A percentile compares a stretch with the other conserved stretches of the same genome.
Evolutionary conservation across 495 filamentous ascomycete genomes (phyloP).

Genomic region (Penicillium paradoxum): DNA sequence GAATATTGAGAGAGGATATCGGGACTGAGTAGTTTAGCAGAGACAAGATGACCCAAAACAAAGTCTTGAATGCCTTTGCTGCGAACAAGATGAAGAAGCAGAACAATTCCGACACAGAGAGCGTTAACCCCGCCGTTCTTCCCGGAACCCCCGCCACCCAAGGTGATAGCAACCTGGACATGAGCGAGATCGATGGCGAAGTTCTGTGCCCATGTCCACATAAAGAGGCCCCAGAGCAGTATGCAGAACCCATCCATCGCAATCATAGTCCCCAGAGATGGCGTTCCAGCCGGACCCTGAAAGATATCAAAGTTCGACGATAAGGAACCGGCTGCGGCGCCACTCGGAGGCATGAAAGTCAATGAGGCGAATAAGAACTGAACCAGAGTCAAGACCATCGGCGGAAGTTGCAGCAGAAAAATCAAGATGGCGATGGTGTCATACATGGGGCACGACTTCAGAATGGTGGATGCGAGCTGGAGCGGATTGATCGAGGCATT

Average conservation of each 20-base stretch:
- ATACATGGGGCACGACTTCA: constrained; percentile 82
- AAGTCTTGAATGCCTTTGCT: constrained; percentile 53
- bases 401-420: constrained; percentile 92
- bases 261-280: constrained; percentile 74
- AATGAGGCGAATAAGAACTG: constrained; percentile 91
- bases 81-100: constrained; percentile 59
- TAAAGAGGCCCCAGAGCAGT: constrained; percentile 74
- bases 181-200: constrained; percentile 92
- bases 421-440: constrained; percentile 98
- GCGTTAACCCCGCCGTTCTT: constrained; percentile 68
- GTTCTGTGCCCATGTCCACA: constrained; percentile 83
- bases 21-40: constrained; percentile 42
- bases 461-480: constrained; percentile 74
- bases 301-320: constrained; percentile 68
- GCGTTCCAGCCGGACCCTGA: constrained; percentile 63
- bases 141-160: constrained; percentile 78
- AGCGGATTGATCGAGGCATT: constrained; percentile 61
- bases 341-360: constrained; percentile 81
- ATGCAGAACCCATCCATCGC: constrained; percentile 78
- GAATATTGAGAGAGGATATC: constrained; percentile 43
- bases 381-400: constrained; percentile 81
- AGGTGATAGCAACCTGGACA: constrained; percentile 87
- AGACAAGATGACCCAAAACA: constrained; percentile 41
- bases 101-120: constrained; percentile 76
- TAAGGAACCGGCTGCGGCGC: constrained; percentile 46